Evolutionary conservation across 129 eudicot species (phyloP), one percentile per base, ranked within the genome.

Genomic region (Apium graveolens): DNA sequence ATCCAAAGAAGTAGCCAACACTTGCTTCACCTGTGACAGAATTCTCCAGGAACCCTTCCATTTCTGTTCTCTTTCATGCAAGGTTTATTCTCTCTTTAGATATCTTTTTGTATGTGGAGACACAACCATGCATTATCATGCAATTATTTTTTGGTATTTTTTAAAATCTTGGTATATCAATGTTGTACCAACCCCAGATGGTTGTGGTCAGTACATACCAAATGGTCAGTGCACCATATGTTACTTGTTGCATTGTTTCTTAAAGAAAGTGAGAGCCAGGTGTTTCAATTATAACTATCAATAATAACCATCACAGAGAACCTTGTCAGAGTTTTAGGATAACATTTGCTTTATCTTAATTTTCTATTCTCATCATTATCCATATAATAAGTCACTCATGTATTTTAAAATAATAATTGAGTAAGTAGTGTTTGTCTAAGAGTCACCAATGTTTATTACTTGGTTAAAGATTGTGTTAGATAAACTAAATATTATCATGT

Each of bases 21-120:
- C 89, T 75, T 93, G 98, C 81, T 89, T 77, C 82, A 87, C 92
- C 45, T 93, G 98, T 86, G 89, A 91, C 84, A 87, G 98, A 75
- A 86, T 89, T 85, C 95, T 93, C 72, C 98, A 91, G 80, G 87
- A 87, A 24, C 91, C 97, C 46, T 91, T 93, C 73, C 84, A 86
- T 73, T 91, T 89, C 84, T 93, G 98, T 77, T 93, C 98, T 62
- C 89, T 93, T 73, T 89, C 97, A 41, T 93, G 98, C 97, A 93
- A 93, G 98, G 98, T 92, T 65, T 51, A 13, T 46, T 45, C 75
- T 13, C 79, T 37, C 70, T 16, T 74, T 41, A 27, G 13, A 21
- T 45, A 10, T 38, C 32, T 39, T 35, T 71, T 18, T 69, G 12
- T 71, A 8, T 41, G 27, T 70, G 48, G 24, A 35, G 16, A 35